Evolutionary conservation across 2,329 filamentous ascomycete species (phyloP).

Genomic region (Scedosporium minutisporum): DNA sequence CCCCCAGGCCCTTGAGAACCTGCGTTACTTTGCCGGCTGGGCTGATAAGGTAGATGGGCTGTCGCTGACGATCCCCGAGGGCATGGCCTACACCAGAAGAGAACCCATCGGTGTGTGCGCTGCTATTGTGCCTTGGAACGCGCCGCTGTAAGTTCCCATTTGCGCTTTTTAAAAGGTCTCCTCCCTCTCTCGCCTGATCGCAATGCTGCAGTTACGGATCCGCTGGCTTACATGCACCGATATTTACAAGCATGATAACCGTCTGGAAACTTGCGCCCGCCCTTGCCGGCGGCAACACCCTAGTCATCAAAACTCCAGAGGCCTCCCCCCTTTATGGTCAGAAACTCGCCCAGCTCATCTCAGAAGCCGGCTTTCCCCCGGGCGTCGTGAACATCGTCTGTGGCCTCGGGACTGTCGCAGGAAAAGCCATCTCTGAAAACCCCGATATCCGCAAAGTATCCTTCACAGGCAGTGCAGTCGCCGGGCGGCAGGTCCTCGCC

Average conservation of each 20-base stretch:
- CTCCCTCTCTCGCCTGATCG: constrained; percentile 19
- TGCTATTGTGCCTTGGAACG: constrained; percentile 50
- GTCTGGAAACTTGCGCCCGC: constrained; percentile 62
- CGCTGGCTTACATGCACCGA: no score
- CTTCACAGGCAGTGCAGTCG: constrained; percentile 72
- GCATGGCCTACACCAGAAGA: constrained; percentile 58
- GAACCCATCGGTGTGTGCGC: constrained; percentile 62
- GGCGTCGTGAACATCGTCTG: constrained; percentile 84
- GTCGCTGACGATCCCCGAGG: constrained; percentile 51
- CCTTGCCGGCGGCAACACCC: constrained; percentile 88
- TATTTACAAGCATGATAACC: constrained; percentile 51
- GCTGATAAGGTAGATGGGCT: constrained; percentile 62
- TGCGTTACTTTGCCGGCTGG: constrained; percentile 60
- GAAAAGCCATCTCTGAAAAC: constrained; percentile 61
- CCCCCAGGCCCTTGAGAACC: constrained; percentile 25
- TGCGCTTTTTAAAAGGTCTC: neutral
- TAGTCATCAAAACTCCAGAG: constrained; percentile 81
- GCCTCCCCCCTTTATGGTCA: constrained; percentile 90
- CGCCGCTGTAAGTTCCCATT: constrained; percentile 37
- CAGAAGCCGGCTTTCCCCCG: constrained; percentile 81
- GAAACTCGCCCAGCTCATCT: constrained; percentile 75
- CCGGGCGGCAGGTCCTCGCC: constrained; percentile 74
- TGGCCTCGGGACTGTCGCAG: constrained; percentile 60
- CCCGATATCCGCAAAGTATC: constrained; percentile 78
- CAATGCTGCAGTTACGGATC: no score